These are phyloP conservation scores for Trypethelium eluteriae DNA, from an alignment of 495 filamentous ascomycete species.

Conservation along the genomic window DNA sequence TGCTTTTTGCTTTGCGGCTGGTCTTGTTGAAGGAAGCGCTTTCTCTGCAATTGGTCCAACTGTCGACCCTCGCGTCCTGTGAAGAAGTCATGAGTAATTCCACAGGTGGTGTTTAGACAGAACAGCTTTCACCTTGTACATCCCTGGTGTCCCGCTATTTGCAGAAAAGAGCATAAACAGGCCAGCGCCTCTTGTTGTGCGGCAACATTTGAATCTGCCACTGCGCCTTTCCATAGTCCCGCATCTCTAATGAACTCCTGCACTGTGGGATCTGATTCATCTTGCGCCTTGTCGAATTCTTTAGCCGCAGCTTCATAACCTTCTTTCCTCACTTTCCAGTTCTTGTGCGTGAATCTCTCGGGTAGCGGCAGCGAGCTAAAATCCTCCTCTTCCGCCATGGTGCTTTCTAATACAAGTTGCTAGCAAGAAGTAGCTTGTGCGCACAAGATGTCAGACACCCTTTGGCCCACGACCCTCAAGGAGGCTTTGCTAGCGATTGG, in stretches of 20 bases:
- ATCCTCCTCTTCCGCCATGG: conserved; percentile 74
- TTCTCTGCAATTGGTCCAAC: conserved; percentile 82
- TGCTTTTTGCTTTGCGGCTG: conserved; percentile 78
- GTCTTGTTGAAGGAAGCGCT: conserved; percentile 70
- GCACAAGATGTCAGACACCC: neutral
- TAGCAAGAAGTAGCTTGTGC: neutral
- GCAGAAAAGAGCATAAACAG: conserved; percentile 79
- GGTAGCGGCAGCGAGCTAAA: conserved; percentile 72
- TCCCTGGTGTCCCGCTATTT: conserved; percentile 71
- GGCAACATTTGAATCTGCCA: conserved; percentile 92
- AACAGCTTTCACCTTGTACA: conserved; percentile 52
- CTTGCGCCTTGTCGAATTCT: conserved; percentile 73
- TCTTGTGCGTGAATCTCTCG: conserved; percentile 85
- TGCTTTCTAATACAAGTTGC: conserved; percentile 9
- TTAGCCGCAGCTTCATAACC: conserved; percentile 90
- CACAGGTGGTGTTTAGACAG: neutral
- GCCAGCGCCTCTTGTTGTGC: conserved; percentile 89
- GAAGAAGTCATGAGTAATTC: neutral
- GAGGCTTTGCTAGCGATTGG: no score
- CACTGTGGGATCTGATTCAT: conserved; percentile 82
- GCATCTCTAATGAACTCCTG: conserved; percentile 79
- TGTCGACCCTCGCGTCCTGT: conserved; percentile 64
- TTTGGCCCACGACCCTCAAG: neutral
- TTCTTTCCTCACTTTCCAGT: conserved; percentile 95
- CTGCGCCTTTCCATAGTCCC: conserved; percentile 82